phyloP scores from a whole-genome alignment of 306 rosid genomes.

The Castanopsis chinensis region DNA sequence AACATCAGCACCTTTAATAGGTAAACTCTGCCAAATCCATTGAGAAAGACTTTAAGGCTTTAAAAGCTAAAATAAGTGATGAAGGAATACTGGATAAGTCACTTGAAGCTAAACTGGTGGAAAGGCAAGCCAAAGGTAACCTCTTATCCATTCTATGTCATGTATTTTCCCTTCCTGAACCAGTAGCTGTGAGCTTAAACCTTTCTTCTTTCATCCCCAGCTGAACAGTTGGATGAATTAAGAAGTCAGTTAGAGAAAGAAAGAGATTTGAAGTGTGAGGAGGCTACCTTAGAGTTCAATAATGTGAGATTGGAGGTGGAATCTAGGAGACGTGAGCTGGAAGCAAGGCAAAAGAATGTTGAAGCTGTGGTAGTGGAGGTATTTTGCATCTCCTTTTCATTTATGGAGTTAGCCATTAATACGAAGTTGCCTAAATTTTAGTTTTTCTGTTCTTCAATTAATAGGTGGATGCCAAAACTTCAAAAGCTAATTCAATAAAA shows the following conservation, averaged over 20 bases:
- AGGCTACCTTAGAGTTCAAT: conserved; percentile 46
- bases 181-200: conserved; percentile 5
- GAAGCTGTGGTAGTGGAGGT: conserved; percentile 72
- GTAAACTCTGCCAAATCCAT: conserved; percentile 67
- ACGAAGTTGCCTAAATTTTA: conserved; percentile 2
- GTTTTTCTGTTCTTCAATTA: conserved; percentile 23
- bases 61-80: conserved; percentile 68
- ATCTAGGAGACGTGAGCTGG: conserved; percentile 53
- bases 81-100: conserved; percentile 68
- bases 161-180: conserved; percentile 7
- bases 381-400: conserved; percentile 4
- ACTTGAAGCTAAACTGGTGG: conserved; percentile 71
- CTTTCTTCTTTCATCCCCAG: conserved; percentile 35
- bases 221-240: conserved; percentile 53
- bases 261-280: conserved; percentile 45
- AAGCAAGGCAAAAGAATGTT: conserved; percentile 59
- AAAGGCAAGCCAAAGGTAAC: conserved; percentile 65
- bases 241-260: conserved; percentile 61
- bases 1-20: conserved; percentile 34
- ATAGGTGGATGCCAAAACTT: conserved; percentile 58
- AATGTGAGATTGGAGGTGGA: conserved; percentile 55
- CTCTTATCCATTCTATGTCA: conserved; percentile 19
- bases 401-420: neutral
- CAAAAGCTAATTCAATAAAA: conserved; percentile 36
- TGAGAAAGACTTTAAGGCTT: conserved; percentile 68